Evolutionary conservation across 768 basidiomycete genomes (phyloP).

Genomic region (Boletus eberwhitei): DNA sequence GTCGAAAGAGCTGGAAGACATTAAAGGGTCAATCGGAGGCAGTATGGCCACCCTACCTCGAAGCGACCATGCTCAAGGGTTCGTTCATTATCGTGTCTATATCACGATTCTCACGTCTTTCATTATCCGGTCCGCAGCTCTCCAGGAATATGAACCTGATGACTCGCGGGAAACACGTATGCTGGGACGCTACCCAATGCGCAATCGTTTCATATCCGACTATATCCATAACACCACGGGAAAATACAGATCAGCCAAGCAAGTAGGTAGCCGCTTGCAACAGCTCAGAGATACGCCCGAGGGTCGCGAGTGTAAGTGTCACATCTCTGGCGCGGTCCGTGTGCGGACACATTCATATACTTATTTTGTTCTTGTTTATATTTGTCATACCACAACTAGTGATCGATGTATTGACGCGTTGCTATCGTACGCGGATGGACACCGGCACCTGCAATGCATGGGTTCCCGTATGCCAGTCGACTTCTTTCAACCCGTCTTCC

Average conservation of each 20-base stretch:
- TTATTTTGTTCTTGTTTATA: constrained; percentile 25
- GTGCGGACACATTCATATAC: constrained; percentile 26
- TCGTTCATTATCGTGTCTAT: constrained; percentile 13
- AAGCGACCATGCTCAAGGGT: constrained; percentile 77
- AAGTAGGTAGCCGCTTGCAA: constrained; percentile 78
- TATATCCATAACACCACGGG: constrained; percentile 70
- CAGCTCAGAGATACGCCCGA: constrained; percentile 73
- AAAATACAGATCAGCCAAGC: constrained; percentile 68
- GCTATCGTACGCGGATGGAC: constrained; percentile 28
- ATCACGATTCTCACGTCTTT: constrained; percentile 19
- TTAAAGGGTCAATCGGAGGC: constrained; percentile 62
- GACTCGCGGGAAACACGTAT: constrained; percentile 71
- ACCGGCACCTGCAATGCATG: constrained; percentile 20
- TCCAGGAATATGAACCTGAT: constrained; percentile 69
- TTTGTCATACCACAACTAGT: constrained; percentile 28
- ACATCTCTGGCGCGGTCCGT: constrained; percentile 20
- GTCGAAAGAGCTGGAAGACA: constrained; percentile 75
- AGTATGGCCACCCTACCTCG: constrained; percentile 78
- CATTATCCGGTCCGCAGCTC: constrained; percentile 40
- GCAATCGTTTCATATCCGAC: constrained; percentile 79
- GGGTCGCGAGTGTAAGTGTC: constrained; percentile 62
- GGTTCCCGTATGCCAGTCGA: constrained; percentile 14
- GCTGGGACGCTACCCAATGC: constrained; percentile 72
- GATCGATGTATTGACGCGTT: constrained; percentile 35
- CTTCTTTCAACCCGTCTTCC: constrained; percentile 10